Evolutionary conservation across 768 basidiomycete species (phyloP), one percentile per base, ranked within the genome.

Genomic region (Mrakia hoshinonis): DNA sequence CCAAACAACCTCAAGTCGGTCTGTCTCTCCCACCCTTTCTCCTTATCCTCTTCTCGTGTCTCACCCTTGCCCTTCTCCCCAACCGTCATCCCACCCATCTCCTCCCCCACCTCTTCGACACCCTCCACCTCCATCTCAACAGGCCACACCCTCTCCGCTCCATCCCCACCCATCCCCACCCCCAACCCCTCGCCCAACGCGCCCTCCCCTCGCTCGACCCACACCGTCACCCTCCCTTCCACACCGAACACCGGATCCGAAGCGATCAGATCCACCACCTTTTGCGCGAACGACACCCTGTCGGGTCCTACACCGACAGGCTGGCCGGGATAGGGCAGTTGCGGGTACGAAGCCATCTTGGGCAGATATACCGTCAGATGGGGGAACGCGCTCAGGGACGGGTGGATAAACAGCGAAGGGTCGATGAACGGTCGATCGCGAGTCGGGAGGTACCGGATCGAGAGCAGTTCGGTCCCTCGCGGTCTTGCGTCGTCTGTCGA

Each of bases 1-100:
- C 77, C 77, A 31, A 77, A 73, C 52, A 77, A 54, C 38, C 72
- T 71, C 36, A 77, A 47, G 65, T 77, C 69, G 54, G 77, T 77
- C 67, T 77, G 73, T 71, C 77, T 60, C 58, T 76, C 74, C 77
- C 77, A 77, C 39, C 66, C 51, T 15, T 64, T 51, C 51, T 69
- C 62, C 20, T 58, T 66, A 31, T n/a, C 36, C 61, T 67, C 43
- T 48, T 63, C 39, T 51, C 65, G 2, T 38, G 24, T 36, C 47
- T 43, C 15, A 43, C 36, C 34, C 18, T 38, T 61, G 15, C 58
- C 58, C 34, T 20, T 61, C 22, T 15, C 34, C 18, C 18, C 7
- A 31, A 61, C 13, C 58, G 29, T n/a, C 58, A 58, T 26, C 55
- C 55, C 31, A 26, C 36, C 18, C 39, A 26, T 60, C 38, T 34